phyloP scores from a whole-genome alignment of 1,284 basidiomycete species.

The Pyrrhoderma noxium region DNA sequence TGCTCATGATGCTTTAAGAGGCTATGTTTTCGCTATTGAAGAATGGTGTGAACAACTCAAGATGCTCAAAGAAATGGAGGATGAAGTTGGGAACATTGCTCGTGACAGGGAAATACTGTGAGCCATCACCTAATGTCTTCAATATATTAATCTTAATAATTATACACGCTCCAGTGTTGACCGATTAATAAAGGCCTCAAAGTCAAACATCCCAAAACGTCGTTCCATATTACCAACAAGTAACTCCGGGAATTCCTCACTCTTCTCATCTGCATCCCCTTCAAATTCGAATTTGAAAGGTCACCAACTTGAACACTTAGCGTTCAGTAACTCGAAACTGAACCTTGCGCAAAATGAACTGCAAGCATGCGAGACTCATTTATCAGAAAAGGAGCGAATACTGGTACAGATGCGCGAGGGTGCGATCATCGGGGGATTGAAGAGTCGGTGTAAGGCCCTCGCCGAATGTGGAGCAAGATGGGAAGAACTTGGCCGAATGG shows the following conservation, averaged over 20 bases:
- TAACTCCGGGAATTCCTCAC: conserved; percentile 30
- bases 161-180: conserved; percentile 44
- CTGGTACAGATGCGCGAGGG: conserved; percentile 44
- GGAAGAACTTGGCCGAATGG: conserved; percentile 58
- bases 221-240: conserved; percentile 33
- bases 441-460: conserved; percentile 52
- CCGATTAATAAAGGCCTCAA: conserved; percentile 69
- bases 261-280: conserved; percentile 24
- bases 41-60: conserved; percentile 57
- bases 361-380: conserved; percentile 68
- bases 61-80: conserved; percentile 46
- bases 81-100: conserved; percentile 59
- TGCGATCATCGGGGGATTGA: conserved; percentile 53
- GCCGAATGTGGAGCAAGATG: conserved; percentile 60
- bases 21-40: conserved; percentile 54
- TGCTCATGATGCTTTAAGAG: conserved; percentile 59
- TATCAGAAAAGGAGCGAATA: conserved; percentile 59
- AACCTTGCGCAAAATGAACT: conserved; percentile 61
- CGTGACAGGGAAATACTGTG: conserved; percentile 74
- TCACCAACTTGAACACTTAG: conserved; percentile 18
- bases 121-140: conserved; percentile 28
- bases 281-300: conserved; percentile 26
- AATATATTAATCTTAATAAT: neutral
- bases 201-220: conserved; percentile 41
- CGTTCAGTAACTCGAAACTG: conserved; percentile 41